Evolutionary conservation across 2,329 filamentous ascomycete genomes (phyloP), one percentile per base, ranked within the genome.

Genomic region (Colletotrichum liriopes): DNA sequence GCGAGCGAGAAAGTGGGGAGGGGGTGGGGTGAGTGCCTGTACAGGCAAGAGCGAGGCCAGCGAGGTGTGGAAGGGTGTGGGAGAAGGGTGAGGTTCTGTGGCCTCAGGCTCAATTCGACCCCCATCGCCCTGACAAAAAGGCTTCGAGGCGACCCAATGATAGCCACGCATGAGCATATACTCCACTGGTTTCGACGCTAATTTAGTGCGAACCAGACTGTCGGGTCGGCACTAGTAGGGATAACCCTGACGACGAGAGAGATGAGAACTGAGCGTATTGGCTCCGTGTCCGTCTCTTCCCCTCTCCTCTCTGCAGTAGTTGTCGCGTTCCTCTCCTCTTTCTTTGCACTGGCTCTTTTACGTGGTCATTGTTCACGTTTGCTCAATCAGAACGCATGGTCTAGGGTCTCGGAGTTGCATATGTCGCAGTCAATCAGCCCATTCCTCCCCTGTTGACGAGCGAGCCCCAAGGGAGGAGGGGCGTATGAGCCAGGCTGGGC

Each of bases 401-500:
- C 52, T 54, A 64, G 65, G 65, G 45, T 69, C 47, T 55, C 62
- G 41, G 23, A 45, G 47, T 39, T 43, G 62, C 67, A 66, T 72
- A 41, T 47, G 52, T 55, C 54, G 51, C 60, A 56, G 66, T 39
- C 23, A 49, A 72, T 69, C 70, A 65, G 59, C 59, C 70, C 70
- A 70, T 72, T 70, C 39, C 47, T 62, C 41, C 29, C 59, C 60
- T 65, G 51, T 65, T 45, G 41, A 52, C 47, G 39, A 45, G 26
- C 61, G 58, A 67, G 39, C 29, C 39, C 47, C 26, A 9, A 58
- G 20, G 37, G 26, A 37, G n/a, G 16, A 18, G 35, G 49, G 52
- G 65, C 43, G 52, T 51, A 37, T n/a, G 55, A 41, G 26, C 23
- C n/a, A n/a, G 54, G 26, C 47, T 35, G 32, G 35, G 26, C 35